phyloP scores from a whole-genome alignment of 139 green algal genomes.

The Desmodesmus armatus region DNA sequence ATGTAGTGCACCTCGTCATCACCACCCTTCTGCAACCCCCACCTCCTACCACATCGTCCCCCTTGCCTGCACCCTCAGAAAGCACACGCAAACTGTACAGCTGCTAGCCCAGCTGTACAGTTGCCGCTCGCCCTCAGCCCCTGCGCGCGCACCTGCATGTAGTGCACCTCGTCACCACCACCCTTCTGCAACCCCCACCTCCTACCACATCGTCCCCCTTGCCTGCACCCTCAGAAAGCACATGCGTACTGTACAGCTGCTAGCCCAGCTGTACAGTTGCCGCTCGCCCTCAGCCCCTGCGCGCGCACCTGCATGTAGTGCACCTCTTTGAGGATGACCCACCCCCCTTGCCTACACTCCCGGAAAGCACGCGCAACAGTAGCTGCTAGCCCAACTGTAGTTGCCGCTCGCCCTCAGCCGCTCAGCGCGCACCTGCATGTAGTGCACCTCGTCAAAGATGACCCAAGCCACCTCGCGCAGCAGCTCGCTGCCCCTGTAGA shows the following conservation, averaged over 20 bases:
- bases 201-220: constrained; percentile 90
- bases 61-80: too few relatives aligned
- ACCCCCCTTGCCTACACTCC: constrained; percentile 80
- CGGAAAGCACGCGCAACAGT: too few relatives aligned
- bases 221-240: too few relatives aligned
- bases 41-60: too few relatives aligned
- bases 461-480: constrained; percentile 94
- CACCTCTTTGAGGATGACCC: constrained; percentile 98
- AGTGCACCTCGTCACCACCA: constrained; percentile 98
- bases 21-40: too few relatives aligned
- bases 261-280: neutral
- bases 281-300: too few relatives aligned
- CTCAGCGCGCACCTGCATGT: constrained; percentile 86
- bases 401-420: neutral
- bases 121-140: too few relatives aligned
- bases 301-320: constrained; percentile 89
- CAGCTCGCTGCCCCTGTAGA: constrained; percentile 81
- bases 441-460: constrained; percentile 99
- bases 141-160: constrained; percentile 76
- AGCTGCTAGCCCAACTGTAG: neutral
- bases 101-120: too few relatives aligned
- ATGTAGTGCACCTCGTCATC: constrained; percentile 99
- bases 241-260: neutral
- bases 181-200: too few relatives aligned
- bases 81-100: too few relatives aligned